Percentiles rank a stretch among this genome's conserved stretches.
Evolutionary conservation across 1,284 basidiomycete species (phyloP).

Genomic region (Meripilus lineatus): DNA sequence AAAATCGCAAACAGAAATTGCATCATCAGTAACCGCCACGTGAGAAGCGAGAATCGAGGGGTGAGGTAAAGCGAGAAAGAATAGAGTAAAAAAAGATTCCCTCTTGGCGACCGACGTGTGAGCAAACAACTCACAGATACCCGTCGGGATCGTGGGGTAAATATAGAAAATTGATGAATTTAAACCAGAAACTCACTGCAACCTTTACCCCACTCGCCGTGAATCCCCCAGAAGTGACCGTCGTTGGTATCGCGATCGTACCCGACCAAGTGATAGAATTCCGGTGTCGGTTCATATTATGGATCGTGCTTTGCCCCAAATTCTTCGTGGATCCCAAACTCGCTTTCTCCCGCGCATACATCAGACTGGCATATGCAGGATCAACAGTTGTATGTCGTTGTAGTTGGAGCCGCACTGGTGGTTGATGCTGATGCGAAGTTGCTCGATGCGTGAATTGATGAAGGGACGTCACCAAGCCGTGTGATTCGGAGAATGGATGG

Average conservation of each 20-base stretch:
- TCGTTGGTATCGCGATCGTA: slow-evolving; percentile 18
- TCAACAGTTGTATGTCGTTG: slow-evolving; percentile 21
- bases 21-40: no score
- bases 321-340: slow-evolving; percentile 16
- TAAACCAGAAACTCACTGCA: slow-evolving; percentile 17
- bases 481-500: slow-evolving; percentile 19
- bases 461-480: slow-evolving; percentile 12
- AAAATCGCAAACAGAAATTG: no score
- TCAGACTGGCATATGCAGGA: slow-evolving; percentile 12
- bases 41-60: no score
- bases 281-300: slow-evolving; percentile 15
- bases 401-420: slow-evolving; percentile 19
- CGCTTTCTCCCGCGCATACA: slow-evolving; percentile 10
- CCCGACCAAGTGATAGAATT: slow-evolving; percentile 26
- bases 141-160: not conserved
- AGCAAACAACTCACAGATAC: not conserved
- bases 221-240: slow-evolving; percentile 21
- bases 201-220: slow-evolving; percentile 22
- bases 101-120: slow-evolving; percentile 1
- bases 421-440: slow-evolving; percentile 1
- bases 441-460: slow-evolving; percentile 13
- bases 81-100: no score
- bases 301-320: slow-evolving; percentile 22
- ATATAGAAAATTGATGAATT: no score
- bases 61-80: no score